Conservation (phyloP, 805 yeast species). For the Candida boleticola region DNA sequence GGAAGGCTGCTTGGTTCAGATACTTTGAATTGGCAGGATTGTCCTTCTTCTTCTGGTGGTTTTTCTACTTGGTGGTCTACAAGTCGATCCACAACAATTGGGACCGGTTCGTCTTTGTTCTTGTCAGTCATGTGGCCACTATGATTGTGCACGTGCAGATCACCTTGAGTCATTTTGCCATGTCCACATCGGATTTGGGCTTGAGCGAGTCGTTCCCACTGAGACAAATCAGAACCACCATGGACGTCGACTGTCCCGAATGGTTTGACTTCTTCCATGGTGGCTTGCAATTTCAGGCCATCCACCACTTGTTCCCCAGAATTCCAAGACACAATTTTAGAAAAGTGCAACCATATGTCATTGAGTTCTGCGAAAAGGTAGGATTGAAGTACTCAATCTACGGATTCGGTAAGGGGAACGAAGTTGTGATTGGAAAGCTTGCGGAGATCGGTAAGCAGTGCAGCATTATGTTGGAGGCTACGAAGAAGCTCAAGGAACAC, state of each 20-base stretch:
- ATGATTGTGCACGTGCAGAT: slow-evolving; percentile 95
- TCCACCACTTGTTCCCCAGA: slow-evolving; percentile 87
- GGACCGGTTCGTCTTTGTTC: slow-evolving; percentile 55
- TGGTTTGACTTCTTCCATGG: slow-evolving; percentile 93
- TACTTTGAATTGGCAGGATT: slow-evolving; percentile 75
- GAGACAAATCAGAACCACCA: slow-evolving; percentile 83
- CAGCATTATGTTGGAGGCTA: slow-evolving; percentile 68
- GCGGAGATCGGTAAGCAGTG: slow-evolving; percentile 82
- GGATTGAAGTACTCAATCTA: slow-evolving; percentile 81
- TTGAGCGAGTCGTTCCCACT: slow-evolving; percentile 74
- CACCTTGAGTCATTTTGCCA: slow-evolving; percentile 86
- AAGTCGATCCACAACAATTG: slow-evolving; percentile 51
- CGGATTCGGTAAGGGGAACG: slow-evolving; percentile 79
- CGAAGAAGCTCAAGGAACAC: slow-evolving; percentile 59
- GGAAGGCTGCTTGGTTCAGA: slow-evolving; percentile 84
- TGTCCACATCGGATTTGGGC: slow-evolving; percentile 88
- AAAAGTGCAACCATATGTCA: slow-evolving; percentile 66
- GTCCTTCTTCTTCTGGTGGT: slow-evolving; percentile 75
- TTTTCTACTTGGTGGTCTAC: slow-evolving; percentile 60
- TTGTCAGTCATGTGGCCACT: slow-evolving; percentile 76
- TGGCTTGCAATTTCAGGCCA: slow-evolving; percentile 87
- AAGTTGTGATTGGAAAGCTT: slow-evolving; percentile 63
- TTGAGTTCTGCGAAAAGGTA: slow-evolving; percentile 70
- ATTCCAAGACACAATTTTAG: slow-evolving; percentile 86
- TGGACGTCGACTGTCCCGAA: slow-evolving; percentile 92